Evolutionary conservation across 345 rosid species (phyloP).

Genomic region (Citrus reticulata): DNA sequence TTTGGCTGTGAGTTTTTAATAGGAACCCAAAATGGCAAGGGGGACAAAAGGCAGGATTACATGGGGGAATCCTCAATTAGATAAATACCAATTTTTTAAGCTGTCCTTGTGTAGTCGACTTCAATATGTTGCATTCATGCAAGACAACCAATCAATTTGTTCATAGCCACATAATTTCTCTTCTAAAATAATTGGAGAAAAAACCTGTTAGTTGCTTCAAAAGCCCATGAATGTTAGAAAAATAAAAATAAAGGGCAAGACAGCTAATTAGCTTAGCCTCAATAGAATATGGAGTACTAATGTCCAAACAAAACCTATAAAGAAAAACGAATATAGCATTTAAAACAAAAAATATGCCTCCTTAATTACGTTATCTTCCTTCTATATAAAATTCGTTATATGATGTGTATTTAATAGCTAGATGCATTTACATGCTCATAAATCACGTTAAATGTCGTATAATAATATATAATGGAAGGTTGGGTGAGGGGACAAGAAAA

Average conservation of each 20-base stretch:
- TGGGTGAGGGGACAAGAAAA: constrained; percentile 42
- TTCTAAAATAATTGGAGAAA: constrained; percentile 22
- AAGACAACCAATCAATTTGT: constrained; percentile 42
- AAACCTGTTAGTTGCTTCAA: neutral
- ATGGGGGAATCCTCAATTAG: constrained; percentile 33
- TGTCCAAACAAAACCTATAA: constrained; percentile 28
- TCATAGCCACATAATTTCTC: constrained; percentile 24
- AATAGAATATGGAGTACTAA: constrained; percentile 15
- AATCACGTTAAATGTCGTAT: neutral
- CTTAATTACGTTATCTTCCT: constrained; percentile 3
- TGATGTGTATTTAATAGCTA: neutral
- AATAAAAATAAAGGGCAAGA: constrained; percentile 9
- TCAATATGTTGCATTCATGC: constrained; percentile 40
- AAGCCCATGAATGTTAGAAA: constrained; percentile 3
- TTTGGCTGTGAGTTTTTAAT: constrained; percentile 9
- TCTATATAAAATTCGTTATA: neutral
- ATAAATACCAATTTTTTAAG: constrained; percentile 33
- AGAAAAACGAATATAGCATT: neutral
- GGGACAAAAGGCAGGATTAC: constrained; percentile 33
- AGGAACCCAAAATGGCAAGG: constrained; percentile 32
- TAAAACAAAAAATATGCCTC: constrained; percentile 12
- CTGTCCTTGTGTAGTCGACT: constrained; percentile 35
- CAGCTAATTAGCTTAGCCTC: constrained; percentile 38
- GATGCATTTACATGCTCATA: too few species aligned
- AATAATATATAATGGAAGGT: constrained; percentile 10